Evolutionary conservation across 768 basidiomycete species (phyloP).

Genomic region (Candolleomyces eurysporus): DNA sequence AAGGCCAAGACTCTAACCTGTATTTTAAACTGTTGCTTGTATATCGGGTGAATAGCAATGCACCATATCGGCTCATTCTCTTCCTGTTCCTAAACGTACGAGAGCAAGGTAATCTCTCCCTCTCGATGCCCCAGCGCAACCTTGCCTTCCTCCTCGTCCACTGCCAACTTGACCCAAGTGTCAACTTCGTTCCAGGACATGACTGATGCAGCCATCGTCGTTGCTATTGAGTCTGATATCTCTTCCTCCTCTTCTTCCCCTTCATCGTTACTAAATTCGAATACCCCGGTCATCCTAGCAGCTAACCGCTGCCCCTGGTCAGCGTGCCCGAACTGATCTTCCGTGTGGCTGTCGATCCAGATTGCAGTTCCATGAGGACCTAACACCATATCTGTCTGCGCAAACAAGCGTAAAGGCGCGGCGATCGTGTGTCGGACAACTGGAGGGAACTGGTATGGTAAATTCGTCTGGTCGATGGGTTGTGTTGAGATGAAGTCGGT

Average conservation of each 20-base stretch:
- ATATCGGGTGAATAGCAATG: neutral
- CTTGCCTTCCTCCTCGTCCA: constrained; percentile 48
- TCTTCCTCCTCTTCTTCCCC: constrained; percentile 18
- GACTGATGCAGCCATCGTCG: constrained; percentile 35
- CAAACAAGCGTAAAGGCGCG: constrained; percentile 58
- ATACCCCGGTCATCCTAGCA: constrained; percentile 1
- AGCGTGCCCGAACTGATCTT: constrained; percentile 41
- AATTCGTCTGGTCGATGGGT: constrained; percentile 29
- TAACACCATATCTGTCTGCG: constrained; percentile 50
- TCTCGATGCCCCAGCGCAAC: constrained; percentile 42
- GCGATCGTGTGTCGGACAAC: constrained; percentile 39
- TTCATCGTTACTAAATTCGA: constrained; percentile 1
- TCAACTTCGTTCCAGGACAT: constrained; percentile 47
- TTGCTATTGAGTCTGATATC: constrained; percentile 23
- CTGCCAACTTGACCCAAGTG: constrained; percentile 45
- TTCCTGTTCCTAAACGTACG: constrained; percentile 37
- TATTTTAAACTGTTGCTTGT: neutral
- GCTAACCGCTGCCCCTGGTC: constrained; percentile 62
- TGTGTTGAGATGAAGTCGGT: constrained; percentile 3
- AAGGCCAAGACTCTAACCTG: neutral
- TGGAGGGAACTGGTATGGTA: constrained; percentile 44
- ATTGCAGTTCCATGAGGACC: constrained; percentile 61
- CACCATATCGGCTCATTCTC: neutral
- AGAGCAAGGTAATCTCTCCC: constrained; percentile 49
- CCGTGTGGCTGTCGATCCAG: constrained; percentile 66